phyloP scores from a whole-genome alignment of 108 stramenopile species.

The Mayamaea pseudoterrestris region DNA sequence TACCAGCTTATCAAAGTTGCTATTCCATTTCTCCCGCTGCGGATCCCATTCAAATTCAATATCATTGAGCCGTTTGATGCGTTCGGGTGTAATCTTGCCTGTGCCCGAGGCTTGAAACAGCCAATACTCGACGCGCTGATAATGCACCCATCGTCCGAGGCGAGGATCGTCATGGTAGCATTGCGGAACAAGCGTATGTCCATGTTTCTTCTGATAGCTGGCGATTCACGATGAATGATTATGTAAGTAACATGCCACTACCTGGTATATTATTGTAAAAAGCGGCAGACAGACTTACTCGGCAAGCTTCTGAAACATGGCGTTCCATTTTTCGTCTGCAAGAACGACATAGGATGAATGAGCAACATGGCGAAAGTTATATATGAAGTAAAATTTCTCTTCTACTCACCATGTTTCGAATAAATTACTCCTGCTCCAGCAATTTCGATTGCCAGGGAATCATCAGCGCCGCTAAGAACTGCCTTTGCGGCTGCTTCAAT shows the following conservation, averaged over 20 bases:
- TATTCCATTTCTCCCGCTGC: conserved; percentile 38
- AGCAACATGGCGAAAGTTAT: too few species aligned
- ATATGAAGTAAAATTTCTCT: too few species aligned
- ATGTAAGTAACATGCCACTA: too few species aligned
- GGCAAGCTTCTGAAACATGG: conserved; percentile 19
- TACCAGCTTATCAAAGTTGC: conserved; percentile 28
- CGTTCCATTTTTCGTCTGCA: conserved; percentile 33
- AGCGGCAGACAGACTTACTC: conserved; percentile 11
- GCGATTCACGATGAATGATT: too few species aligned
- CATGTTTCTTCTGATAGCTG: conserved; percentile 14
- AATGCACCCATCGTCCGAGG: conserved; percentile 35
- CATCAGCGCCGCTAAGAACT: too few species aligned
- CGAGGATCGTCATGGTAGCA: conserved; percentile 15
- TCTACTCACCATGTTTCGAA: too few species aligned
- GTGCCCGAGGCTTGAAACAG: conserved; percentile 18
- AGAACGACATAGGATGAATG: too few species aligned
- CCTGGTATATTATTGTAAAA: too few species aligned
- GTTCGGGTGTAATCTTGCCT: conserved; percentile 32
- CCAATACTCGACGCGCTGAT: conserved; percentile 31
- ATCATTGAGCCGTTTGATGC: conserved; percentile 18
- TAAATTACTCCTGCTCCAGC: too few species aligned
- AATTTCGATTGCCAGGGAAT: too few species aligned
- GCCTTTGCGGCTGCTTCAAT: too few species aligned
- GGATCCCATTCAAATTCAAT: conserved; percentile 43
- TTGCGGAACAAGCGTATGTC: conserved; percentile 24